A percentile compares a stretch with the other conserved stretches of the same genome.
phyloP scores from a whole-genome alignment of 345 rosid species.

The Orychophragmus violaceus region DNA sequence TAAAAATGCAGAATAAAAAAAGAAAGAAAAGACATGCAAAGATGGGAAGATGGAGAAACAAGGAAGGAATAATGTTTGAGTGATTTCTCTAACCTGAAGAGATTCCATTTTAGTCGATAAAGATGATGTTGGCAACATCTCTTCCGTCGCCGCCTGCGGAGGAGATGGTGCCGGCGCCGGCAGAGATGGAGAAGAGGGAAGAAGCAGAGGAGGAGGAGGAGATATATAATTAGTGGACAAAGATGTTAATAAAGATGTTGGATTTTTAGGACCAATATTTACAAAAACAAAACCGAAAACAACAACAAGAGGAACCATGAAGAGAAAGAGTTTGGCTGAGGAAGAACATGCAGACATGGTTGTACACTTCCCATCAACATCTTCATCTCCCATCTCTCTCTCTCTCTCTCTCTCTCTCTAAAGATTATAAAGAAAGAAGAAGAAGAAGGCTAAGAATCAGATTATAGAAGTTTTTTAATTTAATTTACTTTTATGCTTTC shows the following conservation, averaged over 20 bases:
- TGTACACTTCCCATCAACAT: constrained; percentile 12
- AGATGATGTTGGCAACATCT: constrained; percentile 3
- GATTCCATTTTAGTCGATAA: neutral
- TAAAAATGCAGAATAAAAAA: neutral
- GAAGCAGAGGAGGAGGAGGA: constrained; percentile 10
- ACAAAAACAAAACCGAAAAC: constrained; percentile 33
- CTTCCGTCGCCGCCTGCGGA: neutral
- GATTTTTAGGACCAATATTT: constrained; percentile 29
- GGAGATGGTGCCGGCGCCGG: neutral
- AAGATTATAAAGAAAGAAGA: constrained; percentile 5
- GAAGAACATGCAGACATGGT: constrained; percentile 32
- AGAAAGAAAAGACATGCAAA: constrained; percentile 26
- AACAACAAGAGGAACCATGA: constrained; percentile 44
- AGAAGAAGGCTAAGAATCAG: constrained; percentile 1
- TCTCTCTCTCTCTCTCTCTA: neutral
- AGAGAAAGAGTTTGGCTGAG: constrained; percentile 32
- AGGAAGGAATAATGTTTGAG: constrained; percentile 20
- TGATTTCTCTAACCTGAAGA: constrained; percentile 5
- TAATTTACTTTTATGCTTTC: neutral
- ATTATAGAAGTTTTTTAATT: neutral
- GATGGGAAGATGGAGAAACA: constrained; percentile 5
- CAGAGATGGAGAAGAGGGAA: neutral
- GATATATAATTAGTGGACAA: constrained; percentile 10
- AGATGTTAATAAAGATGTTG: constrained; percentile 12
- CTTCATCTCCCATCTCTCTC: constrained; percentile 28